Evolutionary conservation across 192 early-diverging fungal species (phyloP), one percentile per base, ranked within the genome.

Genomic region (Entrophospora sp.): DNA sequence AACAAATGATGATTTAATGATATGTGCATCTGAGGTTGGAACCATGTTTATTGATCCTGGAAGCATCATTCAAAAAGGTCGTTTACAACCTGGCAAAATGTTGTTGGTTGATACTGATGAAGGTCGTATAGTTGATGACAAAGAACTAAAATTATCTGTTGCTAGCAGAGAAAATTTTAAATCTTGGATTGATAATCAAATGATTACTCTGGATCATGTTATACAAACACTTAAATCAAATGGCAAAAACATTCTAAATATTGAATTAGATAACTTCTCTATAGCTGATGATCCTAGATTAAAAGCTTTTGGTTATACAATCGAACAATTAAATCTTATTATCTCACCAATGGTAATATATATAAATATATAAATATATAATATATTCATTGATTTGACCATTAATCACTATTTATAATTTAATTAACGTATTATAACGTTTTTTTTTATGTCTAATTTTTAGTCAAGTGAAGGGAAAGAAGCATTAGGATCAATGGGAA

Each of bases 401-500:
- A 43, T 14, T 36, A 42, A 22, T 22, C 1, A 60, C 12, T 24
- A 42, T 60, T 49, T 0, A 5, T 44, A 10, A 44, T 36, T 36
- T 28, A 18, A 44, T 27, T 27, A 10, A 14, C 5, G 7, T 61
- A 32, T 31, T 31, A 12, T 32, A 36, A 57, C 18, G 7, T 13
- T 57, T 32, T n/a, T 9, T 45, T 27, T 48, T 27, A 31, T 30
- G 42, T 24, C 32, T 43, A 5, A 12, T 35, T 22, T 45, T 45
- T 55, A 66, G 64, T 65, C 76, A 14, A 74, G 59, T 9, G 81
- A 89, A 46, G 95, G 93, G 49, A 97, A 98, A 78, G 96, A 98
- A 78, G 89, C 95, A 14, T 85, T 98, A 30, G 96, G 96, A 10
- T 97, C 94, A 31, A 98, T 97, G 96, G 96, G 96, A 71, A 95